phyloP scores from a whole-genome alignment of 805 yeast species.

The Nakazawaea populi region DNA sequence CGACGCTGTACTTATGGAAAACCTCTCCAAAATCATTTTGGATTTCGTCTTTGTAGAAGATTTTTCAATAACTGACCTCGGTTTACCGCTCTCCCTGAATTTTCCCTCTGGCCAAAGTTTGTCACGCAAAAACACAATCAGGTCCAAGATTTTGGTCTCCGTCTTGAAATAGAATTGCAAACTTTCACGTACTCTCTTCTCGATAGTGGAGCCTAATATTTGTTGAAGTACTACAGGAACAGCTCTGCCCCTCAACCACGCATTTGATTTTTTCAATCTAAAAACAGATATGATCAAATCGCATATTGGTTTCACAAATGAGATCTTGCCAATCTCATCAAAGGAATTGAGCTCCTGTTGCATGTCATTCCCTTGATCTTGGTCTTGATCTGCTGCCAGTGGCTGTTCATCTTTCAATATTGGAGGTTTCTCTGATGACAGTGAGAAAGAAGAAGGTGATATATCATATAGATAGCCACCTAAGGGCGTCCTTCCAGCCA shows the following conservation, averaged over 20 bases:
- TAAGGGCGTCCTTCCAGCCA: constrained; percentile 8
- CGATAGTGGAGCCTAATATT: constrained; percentile 78
- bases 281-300: constrained; percentile 69
- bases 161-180: constrained; percentile 30
- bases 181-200: constrained; percentile 50
- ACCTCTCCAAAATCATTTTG: constrained; percentile 42
- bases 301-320: constrained; percentile 78
- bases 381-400: neutral
- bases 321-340: constrained; percentile 31
- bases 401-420: constrained; percentile 5
- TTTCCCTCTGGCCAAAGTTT: constrained; percentile 49
- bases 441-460: constrained; percentile 18
- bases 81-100: constrained; percentile 37
- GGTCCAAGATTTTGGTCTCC: constrained; percentile 40
- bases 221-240: constrained; percentile 78
- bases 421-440: neutral
- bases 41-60: constrained; percentile 54
- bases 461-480: constrained; percentile 27
- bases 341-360: constrained; percentile 47
- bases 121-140: constrained; percentile 24
- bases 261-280: constrained; percentile 49
- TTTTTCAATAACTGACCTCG: constrained; percentile 47
- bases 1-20: constrained; percentile 61
- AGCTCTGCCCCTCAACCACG: constrained; percentile 85
- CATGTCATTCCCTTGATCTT: constrained; percentile 37